phyloP scores from a whole-genome alignment of 495 filamentous ascomycete genomes.

The Penicillium steckii region DNA sequence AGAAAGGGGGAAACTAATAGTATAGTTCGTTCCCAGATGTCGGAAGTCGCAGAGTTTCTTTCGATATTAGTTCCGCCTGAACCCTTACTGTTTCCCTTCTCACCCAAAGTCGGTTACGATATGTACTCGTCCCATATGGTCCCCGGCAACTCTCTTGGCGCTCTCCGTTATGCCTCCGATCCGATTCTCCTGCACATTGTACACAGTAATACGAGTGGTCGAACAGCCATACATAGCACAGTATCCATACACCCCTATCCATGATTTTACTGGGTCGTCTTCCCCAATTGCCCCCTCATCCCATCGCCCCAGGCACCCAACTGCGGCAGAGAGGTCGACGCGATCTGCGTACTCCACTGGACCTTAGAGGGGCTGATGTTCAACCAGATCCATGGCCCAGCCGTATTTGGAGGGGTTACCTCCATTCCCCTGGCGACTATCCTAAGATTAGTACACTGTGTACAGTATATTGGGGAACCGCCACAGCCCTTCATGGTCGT shows the following conservation, averaged over 20 bases:
- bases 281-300: constrained; percentile 8
- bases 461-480: not conserved
- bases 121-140: not conserved
- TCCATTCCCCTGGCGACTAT: constrained; percentile 11
- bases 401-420: constrained; percentile 4
- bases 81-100: not conserved
- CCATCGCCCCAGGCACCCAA: constrained; percentile 7
- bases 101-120: not conserved
- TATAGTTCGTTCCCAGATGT: too few species aligned
- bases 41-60: too few species aligned
- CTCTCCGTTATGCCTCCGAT: not conserved
- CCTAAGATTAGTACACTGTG: constrained; percentile 6
- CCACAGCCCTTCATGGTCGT: constrained; percentile 16
- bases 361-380: constrained; percentile 3
- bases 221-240: too few species aligned
- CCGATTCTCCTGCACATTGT: constrained; percentile 2
- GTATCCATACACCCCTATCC: not conserved
- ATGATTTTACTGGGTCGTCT: constrained; percentile 8
- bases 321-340: constrained; percentile 8
- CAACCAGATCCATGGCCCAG: constrained; percentile 14
- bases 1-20: too few species aligned
- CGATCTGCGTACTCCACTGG: constrained; percentile 11
- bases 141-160: not conserved
- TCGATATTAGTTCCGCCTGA: too few species aligned
- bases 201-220: too few species aligned